These are phyloP conservation scores for Tetrahymena malaccensis DNA, from an alignment of 73 alveolate species.

Conservation along the genomic window DNA sequence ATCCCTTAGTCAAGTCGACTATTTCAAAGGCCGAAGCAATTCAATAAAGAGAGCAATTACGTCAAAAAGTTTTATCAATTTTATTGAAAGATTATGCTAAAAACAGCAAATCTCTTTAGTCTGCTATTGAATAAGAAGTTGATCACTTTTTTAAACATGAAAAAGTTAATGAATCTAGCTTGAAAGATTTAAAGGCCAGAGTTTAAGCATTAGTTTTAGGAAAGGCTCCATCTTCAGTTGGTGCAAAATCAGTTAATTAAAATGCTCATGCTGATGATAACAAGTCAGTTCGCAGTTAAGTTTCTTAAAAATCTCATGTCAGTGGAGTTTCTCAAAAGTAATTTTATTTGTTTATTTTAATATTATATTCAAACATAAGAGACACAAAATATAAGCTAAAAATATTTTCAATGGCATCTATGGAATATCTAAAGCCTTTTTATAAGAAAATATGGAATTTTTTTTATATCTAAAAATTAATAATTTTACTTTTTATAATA, in stretches of 20 bases:
- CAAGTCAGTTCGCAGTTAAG: not conserved
- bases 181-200: conserved; percentile 27
- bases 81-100: conserved; percentile 20
- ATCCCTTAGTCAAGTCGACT: conserved; percentile 9
- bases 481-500: not conserved
- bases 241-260: conserved; percentile 13
- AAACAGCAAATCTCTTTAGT: conserved; percentile 10
- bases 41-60: conserved; percentile 25
- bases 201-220: conserved; percentile 1
- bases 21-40: conserved; percentile 32
- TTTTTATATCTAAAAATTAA: not conserved
- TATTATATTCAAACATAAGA: not conserved
- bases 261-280: not conserved
- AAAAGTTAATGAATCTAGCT: conserved; percentile 26
- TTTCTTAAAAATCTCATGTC: not conserved
- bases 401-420: no score
- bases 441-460: not conserved
- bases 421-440: not conserved
- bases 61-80: conserved; percentile 14
- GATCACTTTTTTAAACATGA: conserved; percentile 24
- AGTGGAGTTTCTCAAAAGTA: conserved; percentile 23
- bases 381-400: not conserved
- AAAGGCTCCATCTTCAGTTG: not conserved
- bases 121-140: conserved; percentile 10
- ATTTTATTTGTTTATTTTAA: not conserved